Percentiles rank a stretch among this genome's conserved stretches.
These are phyloP conservation scores for Gymnopilus dilepis DNA, from an alignment of 768 basidiomycete genomes.

Conservation along the genomic window DNA sequence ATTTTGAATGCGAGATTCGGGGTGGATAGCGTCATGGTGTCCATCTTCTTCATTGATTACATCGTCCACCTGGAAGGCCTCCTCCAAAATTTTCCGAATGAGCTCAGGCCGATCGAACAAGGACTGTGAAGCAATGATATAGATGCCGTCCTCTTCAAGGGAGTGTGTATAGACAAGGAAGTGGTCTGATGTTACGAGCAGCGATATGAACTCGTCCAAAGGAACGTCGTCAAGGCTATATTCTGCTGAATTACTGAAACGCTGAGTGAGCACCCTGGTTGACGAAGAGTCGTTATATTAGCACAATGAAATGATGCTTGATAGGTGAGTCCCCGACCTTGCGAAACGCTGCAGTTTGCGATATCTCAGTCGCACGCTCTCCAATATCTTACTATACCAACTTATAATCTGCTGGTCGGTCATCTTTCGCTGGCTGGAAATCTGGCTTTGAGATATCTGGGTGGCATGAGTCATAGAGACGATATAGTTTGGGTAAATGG, in stretches of 20 bases:
- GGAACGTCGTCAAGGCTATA: conserved; percentile 79
- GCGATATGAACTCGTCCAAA: conserved; percentile 79
- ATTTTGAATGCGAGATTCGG: conserved; percentile 51
- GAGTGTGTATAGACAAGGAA: conserved; percentile 90
- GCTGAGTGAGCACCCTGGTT: conserved; percentile 71
- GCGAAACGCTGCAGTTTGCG: conserved; percentile 94
- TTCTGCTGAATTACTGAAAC: conserved; percentile 93
- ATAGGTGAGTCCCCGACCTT: too few relatives aligned
- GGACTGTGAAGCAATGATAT: conserved; percentile 82
- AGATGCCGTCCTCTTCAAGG: conserved; percentile 90
- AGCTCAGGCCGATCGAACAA: conserved; percentile 78
- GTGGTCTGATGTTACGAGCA: conserved; percentile 84
- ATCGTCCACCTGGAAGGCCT: conserved; percentile 84
- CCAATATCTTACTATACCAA: conserved; percentile 94
- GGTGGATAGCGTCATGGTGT: conserved; percentile 43
- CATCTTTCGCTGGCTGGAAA: conserved; percentile 58
- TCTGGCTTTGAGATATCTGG: conserved; percentile 24
- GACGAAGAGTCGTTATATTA: conserved; percentile 11
- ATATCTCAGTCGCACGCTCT: conserved; percentile 89
- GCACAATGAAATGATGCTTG: too few relatives aligned
- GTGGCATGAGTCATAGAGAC: not conserved
- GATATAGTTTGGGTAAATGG: conserved; percentile 13
- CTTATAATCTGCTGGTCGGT: conserved; percentile 79
- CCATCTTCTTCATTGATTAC: conserved; percentile 56
- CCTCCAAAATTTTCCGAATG: conserved; percentile 80